Conservation (phyloP, 2,329 filamentous ascomycete genomes). For the Aspergillus sp. region DNA sequence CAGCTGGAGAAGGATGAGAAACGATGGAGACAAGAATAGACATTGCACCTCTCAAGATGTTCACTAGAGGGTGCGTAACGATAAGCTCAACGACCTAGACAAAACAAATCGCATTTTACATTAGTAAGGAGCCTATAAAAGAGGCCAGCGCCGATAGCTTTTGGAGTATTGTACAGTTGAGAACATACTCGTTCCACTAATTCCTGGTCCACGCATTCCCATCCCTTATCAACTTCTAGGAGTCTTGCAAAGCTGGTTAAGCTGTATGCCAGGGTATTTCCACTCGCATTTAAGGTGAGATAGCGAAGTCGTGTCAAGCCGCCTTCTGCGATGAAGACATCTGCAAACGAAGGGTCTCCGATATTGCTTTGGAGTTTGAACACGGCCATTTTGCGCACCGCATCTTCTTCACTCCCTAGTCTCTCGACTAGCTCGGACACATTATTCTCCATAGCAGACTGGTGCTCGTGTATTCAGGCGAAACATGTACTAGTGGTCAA, state of each 20-base stretch:
- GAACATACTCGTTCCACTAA: conserved; percentile 59
- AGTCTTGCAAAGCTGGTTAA: conserved; percentile 84
- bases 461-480: not conserved
- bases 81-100: conserved; percentile 80
- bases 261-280: conserved; percentile 94
- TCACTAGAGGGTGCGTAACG: conserved; percentile 92
- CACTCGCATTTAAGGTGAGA: conserved; percentile 78
- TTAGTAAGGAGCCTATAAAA: conserved; percentile 1
- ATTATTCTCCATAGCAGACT: conserved; percentile 51
- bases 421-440: conserved; percentile 59
- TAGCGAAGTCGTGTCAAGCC: conserved; percentile 79
- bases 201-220: conserved; percentile 65
- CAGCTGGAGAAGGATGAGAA: conserved; percentile 70
- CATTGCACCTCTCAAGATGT: conserved; percentile 95
- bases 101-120: conserved; percentile 3
- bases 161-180: not conserved
- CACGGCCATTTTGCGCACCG: conserved; percentile 94
- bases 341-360: conserved; percentile 93
- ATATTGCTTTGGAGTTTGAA: conserved; percentile 97
- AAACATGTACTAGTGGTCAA: not conserved
- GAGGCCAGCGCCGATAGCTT: not conserved
- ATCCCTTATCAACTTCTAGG: conserved; percentile 95
- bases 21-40: conserved; percentile 93
- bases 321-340: conserved; percentile 89
- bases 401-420: conserved; percentile 71